Evolutionary conservation across 768 basidiomycete species (phyloP).

Genomic region (Pholiota microspora): DNA sequence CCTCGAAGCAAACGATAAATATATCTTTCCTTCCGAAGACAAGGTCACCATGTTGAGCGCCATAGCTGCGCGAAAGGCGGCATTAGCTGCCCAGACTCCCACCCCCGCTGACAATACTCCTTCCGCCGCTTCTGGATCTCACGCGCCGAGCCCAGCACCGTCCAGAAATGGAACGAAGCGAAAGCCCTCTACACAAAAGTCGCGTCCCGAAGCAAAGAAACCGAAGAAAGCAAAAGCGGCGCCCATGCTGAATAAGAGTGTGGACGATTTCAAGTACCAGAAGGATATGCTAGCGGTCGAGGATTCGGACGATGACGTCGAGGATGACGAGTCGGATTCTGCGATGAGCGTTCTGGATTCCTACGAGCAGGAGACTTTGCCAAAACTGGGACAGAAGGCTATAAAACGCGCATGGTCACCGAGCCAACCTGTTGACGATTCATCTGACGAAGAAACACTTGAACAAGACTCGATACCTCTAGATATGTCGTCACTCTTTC

Average conservation of each 20-base stretch:
- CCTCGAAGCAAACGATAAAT: not conserved
- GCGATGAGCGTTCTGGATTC: slow-evolving; percentile 18
- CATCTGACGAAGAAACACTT: slow-evolving; percentile 47
- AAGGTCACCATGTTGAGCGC: slow-evolving; percentile 76
- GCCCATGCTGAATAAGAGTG: slow-evolving; percentile 14
- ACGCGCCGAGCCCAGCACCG: slow-evolving; percentile 1
- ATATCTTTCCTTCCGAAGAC: not conserved
- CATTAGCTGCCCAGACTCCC: slow-evolving; percentile 33
- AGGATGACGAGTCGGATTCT: slow-evolving; percentile 23
- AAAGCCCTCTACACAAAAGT: slow-evolving; percentile 31
- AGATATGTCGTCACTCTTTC: slow-evolving; percentile 19
- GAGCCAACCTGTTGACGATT: slow-evolving; percentile 46
- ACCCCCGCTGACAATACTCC: slow-evolving; percentile 10
- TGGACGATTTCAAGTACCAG: slow-evolving; percentile 34
- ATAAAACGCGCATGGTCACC: slow-evolving; percentile 56
- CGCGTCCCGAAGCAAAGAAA: slow-evolving; percentile 16
- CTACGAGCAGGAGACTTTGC: slow-evolving; percentile 3
- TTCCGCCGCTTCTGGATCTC: slow-evolving; percentile 1
- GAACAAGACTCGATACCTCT: slow-evolving; percentile 16
- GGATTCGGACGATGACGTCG: slow-evolving; percentile 36
- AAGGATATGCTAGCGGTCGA: slow-evolving; percentile 39
- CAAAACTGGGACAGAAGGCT: slow-evolving; percentile 4
- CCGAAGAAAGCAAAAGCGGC: slow-evolving; percentile 27
- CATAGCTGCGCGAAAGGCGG: slow-evolving; percentile 68
- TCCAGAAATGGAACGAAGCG: slow-evolving; percentile 37